Evolutionary conservation across 352 stramenopile genomes (phyloP), one percentile per base, ranked within the genome.

Genomic region (Blastocystis sp.): DNA sequence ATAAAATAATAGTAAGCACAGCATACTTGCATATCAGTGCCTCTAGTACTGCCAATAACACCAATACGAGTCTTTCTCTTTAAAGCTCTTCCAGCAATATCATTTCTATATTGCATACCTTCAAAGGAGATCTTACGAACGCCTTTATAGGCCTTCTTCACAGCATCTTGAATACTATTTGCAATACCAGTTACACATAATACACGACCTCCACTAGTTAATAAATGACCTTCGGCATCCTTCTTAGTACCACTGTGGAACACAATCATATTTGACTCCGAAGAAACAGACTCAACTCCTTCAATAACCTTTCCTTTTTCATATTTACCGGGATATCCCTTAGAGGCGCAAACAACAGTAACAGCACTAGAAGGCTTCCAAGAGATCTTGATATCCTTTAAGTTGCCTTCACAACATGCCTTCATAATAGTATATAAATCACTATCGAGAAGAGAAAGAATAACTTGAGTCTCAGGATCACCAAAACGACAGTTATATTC

Each of bases 401-500:
- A 58, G 32, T 72, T 79, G 25, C 73, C 67, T 32, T 83, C 71
- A 16, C 86, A 88, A 69, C 88, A 97, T 16, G 88, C 86, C 42
- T 75, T 75, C 74, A 96, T 86, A 48, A 96, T 80, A 72, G 96
- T 87, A 59, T 93, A 96, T 41, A 97, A 72, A 67, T 99, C 90
- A 34, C 79, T 94, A 10, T 67, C 27, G 34, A 98, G 76, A 19
- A 98, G 76, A 27, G 90, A 89, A 36, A 99, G 76, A 30, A 99
- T 67, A 25, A 95, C 88, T 69, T 99, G 84, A 0, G 90, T 96
- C 76, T 99, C 91, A 9, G 91, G 91, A 72, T 99, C 91, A 55
- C 91, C 91, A 65, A 99, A 96, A 52, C 91, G 83, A 68, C 88
- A 95, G 74, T 99, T 99, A 71, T 91, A 98, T 79, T 99, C 92